phyloP scores from a whole-genome alignment of 352 stramenopile species.

The Peronospora farinosa region DNA sequence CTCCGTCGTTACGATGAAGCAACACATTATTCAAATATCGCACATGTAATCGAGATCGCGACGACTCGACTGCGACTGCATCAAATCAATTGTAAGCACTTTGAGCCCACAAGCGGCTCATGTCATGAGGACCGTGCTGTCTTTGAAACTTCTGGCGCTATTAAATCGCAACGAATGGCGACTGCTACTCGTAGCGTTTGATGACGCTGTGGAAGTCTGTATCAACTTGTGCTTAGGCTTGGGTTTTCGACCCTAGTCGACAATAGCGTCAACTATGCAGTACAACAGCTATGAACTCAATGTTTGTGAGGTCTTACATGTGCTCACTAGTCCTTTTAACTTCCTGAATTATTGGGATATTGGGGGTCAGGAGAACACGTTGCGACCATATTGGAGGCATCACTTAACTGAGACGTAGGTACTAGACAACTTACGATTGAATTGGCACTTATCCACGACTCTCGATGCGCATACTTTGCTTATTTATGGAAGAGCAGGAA shows the following conservation, averaged over 20 bases:
- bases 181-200: no score
- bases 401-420: slow-evolving; percentile 83
- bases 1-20: slow-evolving; percentile 10
- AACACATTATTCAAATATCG: slow-evolving; percentile 22
- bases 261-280: no score
- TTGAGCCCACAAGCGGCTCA: slow-evolving; percentile 16
- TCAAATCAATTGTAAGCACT: slow-evolving; percentile 3
- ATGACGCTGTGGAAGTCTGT: slow-evolving; percentile 77
- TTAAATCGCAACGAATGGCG: slow-evolving; percentile 76
- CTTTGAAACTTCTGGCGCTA: slow-evolving; percentile 55
- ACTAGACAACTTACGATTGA: not conserved
- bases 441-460: not conserved
- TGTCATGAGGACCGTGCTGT: slow-evolving; percentile 70
- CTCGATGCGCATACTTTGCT: no score
- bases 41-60: slow-evolving; percentile 3
- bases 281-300: slow-evolving; percentile 71
- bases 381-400: slow-evolving; percentile 78
- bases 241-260: no score
- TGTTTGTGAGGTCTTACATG: slow-evolving; percentile 41
- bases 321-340: slow-evolving; percentile 33
- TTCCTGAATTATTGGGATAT: no score
- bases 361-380: no score
- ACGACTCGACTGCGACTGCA: not conserved
- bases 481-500: slow-evolving; percentile 23
- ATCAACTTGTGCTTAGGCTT: no score